Conservation (phyloP, 345 rosid genomes). For the Cardamine occulta region DNA sequence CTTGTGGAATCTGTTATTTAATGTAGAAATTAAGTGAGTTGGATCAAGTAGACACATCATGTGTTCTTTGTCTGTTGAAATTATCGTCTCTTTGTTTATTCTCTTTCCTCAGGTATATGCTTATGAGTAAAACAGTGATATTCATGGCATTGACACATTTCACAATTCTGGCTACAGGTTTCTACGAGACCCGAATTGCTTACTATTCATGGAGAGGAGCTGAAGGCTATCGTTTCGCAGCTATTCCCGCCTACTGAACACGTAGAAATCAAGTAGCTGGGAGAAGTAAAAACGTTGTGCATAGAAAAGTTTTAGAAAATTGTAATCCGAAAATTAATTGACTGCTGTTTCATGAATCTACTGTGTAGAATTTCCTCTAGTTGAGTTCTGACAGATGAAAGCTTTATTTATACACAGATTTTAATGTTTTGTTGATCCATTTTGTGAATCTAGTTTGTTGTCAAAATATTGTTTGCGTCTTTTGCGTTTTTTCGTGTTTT, state of each 20-base stretch:
- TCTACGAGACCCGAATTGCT: slow-evolving; percentile 86
- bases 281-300: slow-evolving; percentile 26
- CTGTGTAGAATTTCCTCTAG: slow-evolving; percentile 6
- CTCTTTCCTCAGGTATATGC: background rate
- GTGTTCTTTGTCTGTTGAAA: too few relatives aligned
- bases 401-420: background rate
- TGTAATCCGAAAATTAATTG: background rate
- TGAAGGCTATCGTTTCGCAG: slow-evolving; percentile 73
- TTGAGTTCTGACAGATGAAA: slow-evolving; percentile 9
- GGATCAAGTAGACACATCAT: background rate
- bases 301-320: slow-evolving; percentile 15
- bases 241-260: slow-evolving; percentile 74
- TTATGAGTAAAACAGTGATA: background rate
- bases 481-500: background rate
- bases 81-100: background rate
- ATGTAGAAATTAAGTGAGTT: background rate
- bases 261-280: slow-evolving; percentile 4
- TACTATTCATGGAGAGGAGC: slow-evolving; percentile 94
- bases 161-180: slow-evolving; percentile 55
- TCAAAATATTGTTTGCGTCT: background rate
- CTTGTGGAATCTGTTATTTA: background rate
- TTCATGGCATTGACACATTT: slow-evolving; percentile 13
- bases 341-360: slow-evolving; percentile 19
- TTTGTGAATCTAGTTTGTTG: background rate
- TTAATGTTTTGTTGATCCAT: slow-evolving; percentile 3